Conservation (phyloP, 2,329 filamentous ascomycete species). For the Ambrosiella beaveri region DNA sequence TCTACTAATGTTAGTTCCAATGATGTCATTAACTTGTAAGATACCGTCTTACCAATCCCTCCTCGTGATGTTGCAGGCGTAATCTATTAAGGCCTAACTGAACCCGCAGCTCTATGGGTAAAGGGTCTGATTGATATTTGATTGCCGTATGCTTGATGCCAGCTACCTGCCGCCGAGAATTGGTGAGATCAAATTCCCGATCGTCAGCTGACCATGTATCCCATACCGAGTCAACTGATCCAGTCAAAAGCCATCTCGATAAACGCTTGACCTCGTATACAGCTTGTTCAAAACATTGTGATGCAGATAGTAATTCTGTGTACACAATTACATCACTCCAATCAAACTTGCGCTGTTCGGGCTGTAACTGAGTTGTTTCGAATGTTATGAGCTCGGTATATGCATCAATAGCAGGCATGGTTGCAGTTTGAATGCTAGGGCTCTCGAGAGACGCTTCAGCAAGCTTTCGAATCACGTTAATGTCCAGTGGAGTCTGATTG, state of each 20-base stretch:
- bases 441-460: slow-evolving; percentile 40
- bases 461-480: slow-evolving; percentile 36
- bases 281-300: slow-evolving; percentile 46
- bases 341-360: slow-evolving; percentile 25
- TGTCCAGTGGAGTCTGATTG: slow-evolving; percentile 34
- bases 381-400: slow-evolving; percentile 30
- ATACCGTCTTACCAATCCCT: slow-evolving; percentile 48
- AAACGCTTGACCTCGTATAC: slow-evolving; percentile 53
- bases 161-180: slow-evolving; percentile 47
- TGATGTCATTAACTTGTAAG: background rate
- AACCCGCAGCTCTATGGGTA: slow-evolving; percentile 63
- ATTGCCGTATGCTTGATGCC: slow-evolving; percentile 37
- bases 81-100: slow-evolving; percentile 76
- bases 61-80: slow-evolving; percentile 46
- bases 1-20: slow-evolving; percentile 13
- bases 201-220: slow-evolving; percentile 55
- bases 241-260: slow-evolving; percentile 67
- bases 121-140: slow-evolving; percentile 48
- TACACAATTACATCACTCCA: slow-evolving; percentile 84
- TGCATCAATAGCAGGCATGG: slow-evolving; percentile 27
- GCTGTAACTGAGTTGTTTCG: slow-evolving; percentile 21
- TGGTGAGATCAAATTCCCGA: slow-evolving; percentile 70
- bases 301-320: slow-evolving; percentile 57
- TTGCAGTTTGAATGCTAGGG: slow-evolving; percentile 25
- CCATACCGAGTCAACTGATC: slow-evolving; percentile 61